Conservation (phyloP, 352 stramenopile species). For the Pythium brachiatum region DNA sequence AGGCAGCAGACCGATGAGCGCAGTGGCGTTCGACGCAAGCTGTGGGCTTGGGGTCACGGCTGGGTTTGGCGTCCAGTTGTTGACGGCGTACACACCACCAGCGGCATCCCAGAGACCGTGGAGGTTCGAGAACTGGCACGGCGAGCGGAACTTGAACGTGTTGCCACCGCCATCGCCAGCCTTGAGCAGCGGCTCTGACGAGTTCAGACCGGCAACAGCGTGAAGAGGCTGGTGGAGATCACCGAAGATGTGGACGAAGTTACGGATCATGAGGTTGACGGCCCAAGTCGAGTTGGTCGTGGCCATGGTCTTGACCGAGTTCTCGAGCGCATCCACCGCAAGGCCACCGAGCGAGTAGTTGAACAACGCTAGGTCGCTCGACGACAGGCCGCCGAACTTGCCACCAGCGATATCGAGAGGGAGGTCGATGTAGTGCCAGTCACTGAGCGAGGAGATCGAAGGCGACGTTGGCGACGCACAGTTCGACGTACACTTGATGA, state of each 20-base stretch:
- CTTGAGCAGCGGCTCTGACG: not conserved
- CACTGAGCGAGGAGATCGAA: conserved; percentile 42
- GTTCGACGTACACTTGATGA: conserved; percentile 54
- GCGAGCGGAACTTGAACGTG: not conserved
- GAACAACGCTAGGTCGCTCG: conserved; percentile 18
- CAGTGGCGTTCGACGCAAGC: conserved; percentile 38
- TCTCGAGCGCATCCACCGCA: conserved; percentile 38
- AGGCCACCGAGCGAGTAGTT: conserved; percentile 40
- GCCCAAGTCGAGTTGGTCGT: conserved; percentile 58
- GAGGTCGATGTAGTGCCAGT: conserved; percentile 66
- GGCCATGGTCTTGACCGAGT: conserved; percentile 40
- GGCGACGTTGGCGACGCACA: conserved; percentile 35
- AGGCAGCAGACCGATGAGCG: conserved; percentile 30
- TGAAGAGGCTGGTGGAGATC: conserved; percentile 59
- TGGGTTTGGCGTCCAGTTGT: conserved; percentile 44
- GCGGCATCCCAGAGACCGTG: conserved; percentile 63
- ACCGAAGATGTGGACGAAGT: conserved; percentile 67
- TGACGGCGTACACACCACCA: conserved; percentile 43
- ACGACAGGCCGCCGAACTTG: conserved; percentile 38
- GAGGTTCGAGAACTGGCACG: conserved; percentile 52
- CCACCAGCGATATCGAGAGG: conserved; percentile 47
- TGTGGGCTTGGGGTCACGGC: conserved; percentile 4
- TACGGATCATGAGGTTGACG: conserved; percentile 47
- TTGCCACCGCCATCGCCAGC: not conserved
- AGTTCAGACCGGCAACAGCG: conserved; percentile 28